Evolutionary conservation across 805 yeast species (phyloP), one percentile per base, ranked within the genome.

Genomic region (Schizosaccharomyces japonicus): DNA sequence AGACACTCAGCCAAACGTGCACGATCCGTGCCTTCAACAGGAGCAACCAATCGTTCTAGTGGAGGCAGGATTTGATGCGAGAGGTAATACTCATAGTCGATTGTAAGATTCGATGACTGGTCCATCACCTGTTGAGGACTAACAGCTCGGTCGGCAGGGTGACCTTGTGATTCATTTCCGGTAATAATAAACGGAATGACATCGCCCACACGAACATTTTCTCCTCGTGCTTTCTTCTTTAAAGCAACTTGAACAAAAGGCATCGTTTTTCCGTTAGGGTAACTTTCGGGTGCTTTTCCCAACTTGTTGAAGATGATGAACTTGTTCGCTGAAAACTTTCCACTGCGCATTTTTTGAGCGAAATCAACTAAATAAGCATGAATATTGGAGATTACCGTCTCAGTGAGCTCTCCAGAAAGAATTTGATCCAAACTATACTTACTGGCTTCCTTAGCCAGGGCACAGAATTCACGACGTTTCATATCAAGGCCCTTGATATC

Each of bases 401-500:
- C 75, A 54, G 82, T 87, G 52, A 82, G 94, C 26, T 65, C 63
- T 52, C 78, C 83, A 6, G 80, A 71, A 19, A 87, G 66, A 40
- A 87, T 65, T 52, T 78, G 73, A 53, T 78, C 67, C 55, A 90
- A 68, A 4, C 82, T 80, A 60, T 69, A 76, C 5, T 75, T 73
- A 1, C 95, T 83, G 4, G 80, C 73, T 48, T 87, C 94, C 59
- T 85, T 90, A 1, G 96, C 82, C 46, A 90, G 64, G 46, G 84
- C 93, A 65, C 95, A 83, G 60, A 72, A 90, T 62, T 90, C 99
- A 68, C 99, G 82, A 62, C 98, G 84, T 58, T 73, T 76, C 93
- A 90, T 78, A 66, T 90, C 99, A 46, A 90, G 70, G 57, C 99
- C 99, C 60, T 90, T 90, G 40, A 87, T 94, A 61, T 90, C 95